phyloP scores from a whole-genome alignment of 495 filamentous ascomycete species.

The Hypoxylon cercidicola region DNA sequence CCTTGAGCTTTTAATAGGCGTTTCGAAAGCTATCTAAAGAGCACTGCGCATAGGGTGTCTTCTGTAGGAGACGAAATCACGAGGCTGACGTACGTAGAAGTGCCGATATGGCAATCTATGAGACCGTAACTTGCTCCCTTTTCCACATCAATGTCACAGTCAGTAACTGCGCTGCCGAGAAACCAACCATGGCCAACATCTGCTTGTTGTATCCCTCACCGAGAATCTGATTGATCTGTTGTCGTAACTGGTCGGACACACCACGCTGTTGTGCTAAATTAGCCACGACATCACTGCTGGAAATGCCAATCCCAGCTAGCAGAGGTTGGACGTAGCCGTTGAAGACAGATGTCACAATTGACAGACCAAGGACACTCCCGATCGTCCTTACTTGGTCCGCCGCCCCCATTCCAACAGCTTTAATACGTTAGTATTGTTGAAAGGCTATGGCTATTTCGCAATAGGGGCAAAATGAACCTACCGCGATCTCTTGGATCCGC shows the following conservation, averaged over 20 bases:
- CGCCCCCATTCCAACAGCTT: background rate
- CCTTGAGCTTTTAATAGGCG: too few species aligned
- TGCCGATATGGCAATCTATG: too few species aligned
- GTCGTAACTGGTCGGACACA: too few species aligned
- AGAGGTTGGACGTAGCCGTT: background rate
- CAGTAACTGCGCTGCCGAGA: background rate
- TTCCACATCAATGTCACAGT: background rate
- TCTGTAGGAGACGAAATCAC: too few species aligned
- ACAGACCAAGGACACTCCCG: background rate
- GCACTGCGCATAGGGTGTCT: too few species aligned
- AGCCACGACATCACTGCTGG: too few species aligned
- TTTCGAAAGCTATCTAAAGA: too few species aligned
- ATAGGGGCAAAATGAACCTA: background rate
- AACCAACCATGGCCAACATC: background rate
- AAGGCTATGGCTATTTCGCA: background rate
- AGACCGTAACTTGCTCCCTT: background rate
- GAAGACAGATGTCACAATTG: background rate
- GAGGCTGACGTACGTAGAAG: too few species aligned
- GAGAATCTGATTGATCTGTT: too few species aligned
- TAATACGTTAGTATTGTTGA: background rate
- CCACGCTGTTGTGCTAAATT: background rate
- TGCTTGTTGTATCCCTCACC: background rate
- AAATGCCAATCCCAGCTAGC: background rate
- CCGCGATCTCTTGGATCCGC: background rate
- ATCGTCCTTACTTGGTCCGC: background rate